A percentile compares a stretch with the other conserved stretches of the same genome.
These are phyloP conservation scores for Aspergillus ochraceus DNA, from an alignment of 2,329 filamentous ascomycete genomes.

Conservation along the genomic window DNA sequence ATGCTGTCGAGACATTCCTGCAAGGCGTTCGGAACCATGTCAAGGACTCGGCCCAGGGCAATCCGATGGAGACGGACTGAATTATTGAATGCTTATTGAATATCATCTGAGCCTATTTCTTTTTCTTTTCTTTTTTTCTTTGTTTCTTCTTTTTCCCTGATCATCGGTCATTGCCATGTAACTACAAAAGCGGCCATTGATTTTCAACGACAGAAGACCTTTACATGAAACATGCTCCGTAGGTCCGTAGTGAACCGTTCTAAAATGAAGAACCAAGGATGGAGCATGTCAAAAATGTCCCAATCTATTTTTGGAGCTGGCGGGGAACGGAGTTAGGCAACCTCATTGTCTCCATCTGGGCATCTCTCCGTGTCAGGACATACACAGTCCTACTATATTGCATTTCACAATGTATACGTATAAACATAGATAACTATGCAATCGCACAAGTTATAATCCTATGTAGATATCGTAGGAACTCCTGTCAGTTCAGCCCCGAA, in stretches of 20 bases:
- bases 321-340: constrained; percentile 9
- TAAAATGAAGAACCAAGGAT: neutral
- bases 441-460: no score
- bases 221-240: no score
- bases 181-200: neutral
- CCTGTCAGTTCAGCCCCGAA: no score
- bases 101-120: neutral
- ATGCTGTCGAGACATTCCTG: constrained; percentile 88
- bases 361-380: neutral
- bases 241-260: no score
- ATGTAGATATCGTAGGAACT: no score
- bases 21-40: constrained; percentile 82
- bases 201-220: neutral
- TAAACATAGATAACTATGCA: no score
- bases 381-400: no score
- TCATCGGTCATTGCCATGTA: neutral
- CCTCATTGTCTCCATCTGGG: constrained; percentile 1
- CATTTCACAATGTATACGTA: no score
- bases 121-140: constrained; percentile 9
- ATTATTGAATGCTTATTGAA: neutral
- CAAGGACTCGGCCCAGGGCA: constrained; percentile 50
- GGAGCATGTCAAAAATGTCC: neutral
- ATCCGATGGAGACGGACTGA: constrained; percentile 48
- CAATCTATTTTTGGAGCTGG: constrained; percentile 11
- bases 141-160: neutral